Evolutionary conservation across 2,329 filamentous ascomycete genomes (phyloP).

Genomic region (Alternaria conjuncta): DNA sequence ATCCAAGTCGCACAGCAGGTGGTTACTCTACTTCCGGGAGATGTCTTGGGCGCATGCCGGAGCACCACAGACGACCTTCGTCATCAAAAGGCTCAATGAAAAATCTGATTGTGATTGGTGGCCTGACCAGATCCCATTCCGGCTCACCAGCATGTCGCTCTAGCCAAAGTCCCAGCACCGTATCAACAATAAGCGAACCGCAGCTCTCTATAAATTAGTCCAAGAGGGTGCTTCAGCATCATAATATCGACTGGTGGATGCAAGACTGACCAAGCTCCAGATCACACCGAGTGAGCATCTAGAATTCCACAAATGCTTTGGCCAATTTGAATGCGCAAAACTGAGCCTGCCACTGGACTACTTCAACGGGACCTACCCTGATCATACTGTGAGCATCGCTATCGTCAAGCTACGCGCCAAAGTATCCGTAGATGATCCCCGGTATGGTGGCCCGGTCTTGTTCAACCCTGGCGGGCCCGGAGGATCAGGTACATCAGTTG

Average conservation of each 20-base stretch:
- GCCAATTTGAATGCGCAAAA: conserved; percentile 44
- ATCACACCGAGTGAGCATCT: conserved; percentile 33
- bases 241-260: background rate
- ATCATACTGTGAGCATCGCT: conserved; percentile 39
- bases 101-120: background rate
- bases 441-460: conserved; percentile 52
- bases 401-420: conserved; percentile 41
- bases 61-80: background rate
- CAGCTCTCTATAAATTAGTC: background rate
- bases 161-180: background rate
- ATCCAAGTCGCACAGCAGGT: conserved; percentile 3
- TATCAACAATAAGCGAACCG: background rate
- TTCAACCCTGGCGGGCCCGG: conserved; percentile 56
- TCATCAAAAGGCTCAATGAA: background rate
- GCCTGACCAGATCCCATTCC: background rate
- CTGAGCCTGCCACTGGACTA: conserved; percentile 46
- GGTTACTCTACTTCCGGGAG: background rate
- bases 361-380: conserved; percentile 44
- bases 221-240: background rate
- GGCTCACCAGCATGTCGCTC: background rate
- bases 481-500: conserved; percentile 47
- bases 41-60: background rate
- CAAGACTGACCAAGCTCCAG: conserved; percentile 27
- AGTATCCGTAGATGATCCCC: conserved; percentile 43
- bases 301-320: conserved; percentile 41